Conservation (phyloP, 768 basidiomycete species). For the Sporobolomyces pararoseus region DNA sequence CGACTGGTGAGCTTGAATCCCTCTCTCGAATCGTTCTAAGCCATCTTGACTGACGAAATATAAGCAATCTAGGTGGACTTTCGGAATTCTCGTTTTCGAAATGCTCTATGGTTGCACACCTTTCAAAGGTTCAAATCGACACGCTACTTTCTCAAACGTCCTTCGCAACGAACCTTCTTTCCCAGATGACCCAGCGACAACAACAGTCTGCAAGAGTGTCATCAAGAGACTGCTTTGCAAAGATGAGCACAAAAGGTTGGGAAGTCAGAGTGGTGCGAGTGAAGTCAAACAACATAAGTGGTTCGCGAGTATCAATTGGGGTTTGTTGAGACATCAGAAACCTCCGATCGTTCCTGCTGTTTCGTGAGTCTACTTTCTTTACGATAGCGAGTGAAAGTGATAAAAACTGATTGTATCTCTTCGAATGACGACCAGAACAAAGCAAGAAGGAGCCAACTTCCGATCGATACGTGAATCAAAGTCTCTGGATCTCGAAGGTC, state of each 20-base stretch:
- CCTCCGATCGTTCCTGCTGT: conserved; percentile 59
- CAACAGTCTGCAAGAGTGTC: conserved; percentile 78
- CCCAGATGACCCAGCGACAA: conserved; percentile 73
- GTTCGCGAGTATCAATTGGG: conserved; percentile 97
- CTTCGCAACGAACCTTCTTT: conserved; percentile 78
- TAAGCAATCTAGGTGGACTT: conserved; percentile 60
- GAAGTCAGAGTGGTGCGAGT: conserved; percentile 89
- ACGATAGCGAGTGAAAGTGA: too few relatives aligned
- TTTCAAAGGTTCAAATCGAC: conserved; percentile 92
- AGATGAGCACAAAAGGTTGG: conserved; percentile 78
- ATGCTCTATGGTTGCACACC: conserved; percentile 95
- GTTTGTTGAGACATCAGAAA: conserved; percentile 80
- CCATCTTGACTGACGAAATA: too few relatives aligned
- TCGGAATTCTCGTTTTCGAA: conserved; percentile 96
- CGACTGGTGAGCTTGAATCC: conserved; percentile 69
- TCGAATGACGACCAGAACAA: conserved; percentile 49
- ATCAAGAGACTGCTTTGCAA: conserved; percentile 84
- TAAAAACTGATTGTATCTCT: neutral
- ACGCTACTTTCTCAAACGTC: conserved; percentile 95
- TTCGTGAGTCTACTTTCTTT: conserved; percentile 25
- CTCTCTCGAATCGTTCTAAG: neutral
- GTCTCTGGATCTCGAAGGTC: conserved; percentile 75
- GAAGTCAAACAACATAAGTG: conserved; percentile 99
- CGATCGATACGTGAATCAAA: conserved; percentile 84
- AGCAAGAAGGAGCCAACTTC: conserved; percentile 75